Base-by-base conservation (phyloP, 371 early-diverging fungal genomes). In the Choanephora cucurbitarum region DNA sequence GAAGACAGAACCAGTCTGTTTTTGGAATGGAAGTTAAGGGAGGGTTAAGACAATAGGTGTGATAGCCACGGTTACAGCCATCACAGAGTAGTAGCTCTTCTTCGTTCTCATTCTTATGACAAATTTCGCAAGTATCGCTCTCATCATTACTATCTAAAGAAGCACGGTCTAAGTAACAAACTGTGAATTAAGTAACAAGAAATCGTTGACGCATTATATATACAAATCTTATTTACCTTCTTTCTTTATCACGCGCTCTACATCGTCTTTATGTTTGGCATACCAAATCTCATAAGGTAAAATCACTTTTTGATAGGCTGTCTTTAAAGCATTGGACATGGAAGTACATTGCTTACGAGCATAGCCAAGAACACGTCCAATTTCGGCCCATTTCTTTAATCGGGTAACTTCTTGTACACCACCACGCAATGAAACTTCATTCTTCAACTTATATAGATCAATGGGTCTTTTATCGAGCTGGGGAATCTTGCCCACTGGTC, bases 331-430 rank as follows among this genome's bases (percentile, higher is more conserved):
- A 59, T 90, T 87, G n/a, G 94, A 87, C 80, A 92, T 85, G 37
- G 90, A 88, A 0, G 93, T 91, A 61, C 91, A 90, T 55, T 82
- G 89, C 64, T 78, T 89, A 39, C 88, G 82, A 43, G 84, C 85
- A 49, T 90, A 87, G 23, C 91, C 89, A 43, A 95, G 66, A 11
- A 77, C 80, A 18, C 90, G 79, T 14, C 92, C 94, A 45, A 97
- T 89, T 65, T 90, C 91, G 15, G 90, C 90, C 97, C 97, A 97
- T 54, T 87, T 85, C 62, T 93, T 94, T 50, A 79, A 62, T n/a
- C 80, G 71, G 22, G 89, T 90, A 23, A 94, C 92, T 87, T 89
- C 70, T 48, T 89, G 75, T 41, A 81, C 85, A 7, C 97, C 97
- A 22, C 96, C 96, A 51, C 90, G 78, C 8, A 64, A 59, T 0